Evolutionary conservation across 306 rosid species (phyloP).

Genomic region (Glycine soja): DNA sequence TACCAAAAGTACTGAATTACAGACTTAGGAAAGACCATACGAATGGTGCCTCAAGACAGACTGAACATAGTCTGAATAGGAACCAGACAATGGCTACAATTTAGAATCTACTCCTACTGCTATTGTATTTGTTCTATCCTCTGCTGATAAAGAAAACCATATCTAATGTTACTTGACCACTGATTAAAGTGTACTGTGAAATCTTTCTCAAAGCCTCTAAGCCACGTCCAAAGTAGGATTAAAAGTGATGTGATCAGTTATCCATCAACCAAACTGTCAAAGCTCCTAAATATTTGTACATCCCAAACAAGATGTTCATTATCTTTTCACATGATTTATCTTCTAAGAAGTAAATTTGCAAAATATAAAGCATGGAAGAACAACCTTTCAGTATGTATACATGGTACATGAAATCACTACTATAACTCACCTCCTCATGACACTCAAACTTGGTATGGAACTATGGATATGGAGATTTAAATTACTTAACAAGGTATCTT

Average conservation of each 20-base stretch:
- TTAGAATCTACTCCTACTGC: no score
- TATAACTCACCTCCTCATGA: slow-evolving; percentile 15
- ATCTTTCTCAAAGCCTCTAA: no score
- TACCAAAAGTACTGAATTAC: no score
- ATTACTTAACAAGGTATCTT: slow-evolving; percentile 18
- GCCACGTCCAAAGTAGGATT: no score
- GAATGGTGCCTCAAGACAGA: no score
- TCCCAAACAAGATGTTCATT: slow-evolving; percentile 3
- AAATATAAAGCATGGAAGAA: slow-evolving; percentile 23
- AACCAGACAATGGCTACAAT: no score
- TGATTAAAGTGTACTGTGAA: no score
- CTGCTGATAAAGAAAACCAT: no score
- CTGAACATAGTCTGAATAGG: no score
- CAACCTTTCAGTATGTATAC: slow-evolving; percentile 30
- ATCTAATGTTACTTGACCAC: no score
- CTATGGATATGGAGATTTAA: not conserved
- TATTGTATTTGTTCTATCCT: no score
- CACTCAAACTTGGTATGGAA: not conserved
- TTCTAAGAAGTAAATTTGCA: not conserved
- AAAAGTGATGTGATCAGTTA: slow-evolving; percentile 17
- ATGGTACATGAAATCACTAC: slow-evolving; percentile 27
- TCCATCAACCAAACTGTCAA: not conserved
- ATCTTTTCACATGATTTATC: slow-evolving; percentile 21
- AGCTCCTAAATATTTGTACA: slow-evolving; percentile 26
- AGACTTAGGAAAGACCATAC: no score